A percentile compares a stretch with the other conserved stretches of the same genome.
These are phyloP conservation scores for Sugiyamaella castrensis DNA, from an alignment of 1,139 yeast species.

Conservation along the genomic window DNA sequence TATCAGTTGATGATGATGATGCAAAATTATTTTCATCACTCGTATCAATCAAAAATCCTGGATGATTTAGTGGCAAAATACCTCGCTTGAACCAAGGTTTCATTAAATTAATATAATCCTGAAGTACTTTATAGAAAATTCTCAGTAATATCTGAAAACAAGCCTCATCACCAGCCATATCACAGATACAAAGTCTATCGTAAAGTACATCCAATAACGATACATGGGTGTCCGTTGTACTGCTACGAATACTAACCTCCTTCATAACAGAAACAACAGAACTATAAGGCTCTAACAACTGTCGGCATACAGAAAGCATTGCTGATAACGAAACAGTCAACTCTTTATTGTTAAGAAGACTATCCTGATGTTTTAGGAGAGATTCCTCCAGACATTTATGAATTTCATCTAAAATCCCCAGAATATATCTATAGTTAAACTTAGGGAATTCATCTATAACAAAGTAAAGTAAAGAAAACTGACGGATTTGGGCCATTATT, in stretches of 20 bases:
- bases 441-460: slow-evolving; percentile 16
- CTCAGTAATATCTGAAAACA: slow-evolving; percentile 1
- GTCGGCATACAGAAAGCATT: slow-evolving; percentile 6
- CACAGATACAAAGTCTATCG: slow-evolving; percentile 8
- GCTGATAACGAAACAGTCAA: slow-evolving; percentile 17
- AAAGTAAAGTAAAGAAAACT: slow-evolving; percentile 17
- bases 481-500: slow-evolving; percentile 20
- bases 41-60: not conserved
- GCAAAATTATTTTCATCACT: not conserved
- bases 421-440: slow-evolving; percentile 17
- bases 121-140: slow-evolving; percentile 15
- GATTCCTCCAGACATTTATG: slow-evolving; percentile 12
- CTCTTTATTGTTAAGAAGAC: slow-evolving; percentile 8
- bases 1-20: too few relatives aligned
- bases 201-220: slow-evolving; percentile 18
- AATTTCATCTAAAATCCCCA: slow-evolving; percentile 19
- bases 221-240: slow-evolving; percentile 11
- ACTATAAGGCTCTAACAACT: slow-evolving; percentile 16
- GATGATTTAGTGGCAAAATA: not conserved
- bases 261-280: slow-evolving; percentile 14
- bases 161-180: slow-evolving; percentile 11
- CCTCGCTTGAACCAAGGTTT: slow-evolving; percentile 12
- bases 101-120: slow-evolving; percentile 17
- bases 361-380: slow-evolving; percentile 16
- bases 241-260: slow-evolving; percentile 3